Evolutionary conservation across 2,329 filamentous ascomycete species (phyloP).

Genomic region (Aspergillus fructus): DNA sequence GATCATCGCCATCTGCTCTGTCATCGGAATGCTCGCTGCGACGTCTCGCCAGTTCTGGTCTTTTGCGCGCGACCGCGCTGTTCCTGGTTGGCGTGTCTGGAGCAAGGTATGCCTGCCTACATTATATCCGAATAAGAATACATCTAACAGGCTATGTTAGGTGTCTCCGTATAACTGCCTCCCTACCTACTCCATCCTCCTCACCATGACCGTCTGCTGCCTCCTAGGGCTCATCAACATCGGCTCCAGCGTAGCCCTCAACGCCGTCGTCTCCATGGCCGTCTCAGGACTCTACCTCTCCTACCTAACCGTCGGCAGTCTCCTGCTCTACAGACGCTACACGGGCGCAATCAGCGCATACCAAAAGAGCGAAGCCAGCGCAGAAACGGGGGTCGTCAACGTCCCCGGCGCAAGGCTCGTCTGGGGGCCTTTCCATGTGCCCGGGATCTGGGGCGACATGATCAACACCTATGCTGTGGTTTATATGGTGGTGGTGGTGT

Average conservation of each 20-base stretch:
- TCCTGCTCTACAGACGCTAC: not conserved
- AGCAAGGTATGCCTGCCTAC: not conserved
- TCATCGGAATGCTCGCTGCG: constrained; percentile 33
- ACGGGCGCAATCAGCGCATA: not conserved
- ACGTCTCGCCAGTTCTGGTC: constrained; percentile 43
- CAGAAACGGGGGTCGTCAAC: not conserved
- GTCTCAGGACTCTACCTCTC: not conserved
- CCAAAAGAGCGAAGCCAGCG: not conserved
- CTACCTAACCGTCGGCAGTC: not conserved
- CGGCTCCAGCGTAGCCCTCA: not conserved
- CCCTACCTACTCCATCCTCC: not conserved
- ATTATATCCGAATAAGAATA: no score
- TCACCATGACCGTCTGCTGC: not conserved
- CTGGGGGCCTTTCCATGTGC: not conserved
- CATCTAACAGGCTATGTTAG: not conserved
- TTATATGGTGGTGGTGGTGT: not conserved
- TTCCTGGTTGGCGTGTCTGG: not conserved
- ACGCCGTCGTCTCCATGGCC: not conserved
- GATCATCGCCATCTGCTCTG: constrained; percentile 33
- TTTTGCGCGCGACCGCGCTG: constrained; percentile 41
- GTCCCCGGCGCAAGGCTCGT: not conserved
- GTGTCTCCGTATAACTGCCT: not conserved
- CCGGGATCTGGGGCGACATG: not conserved
- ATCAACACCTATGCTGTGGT: not conserved
- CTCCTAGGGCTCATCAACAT: not conserved